Percentiles rank a stretch among this genome's conserved stretches.
These are phyloP conservation scores for Neoboletus brunneissimus DNA, from an alignment of 768 basidiomycete genomes.

Conservation along the genomic window DNA sequence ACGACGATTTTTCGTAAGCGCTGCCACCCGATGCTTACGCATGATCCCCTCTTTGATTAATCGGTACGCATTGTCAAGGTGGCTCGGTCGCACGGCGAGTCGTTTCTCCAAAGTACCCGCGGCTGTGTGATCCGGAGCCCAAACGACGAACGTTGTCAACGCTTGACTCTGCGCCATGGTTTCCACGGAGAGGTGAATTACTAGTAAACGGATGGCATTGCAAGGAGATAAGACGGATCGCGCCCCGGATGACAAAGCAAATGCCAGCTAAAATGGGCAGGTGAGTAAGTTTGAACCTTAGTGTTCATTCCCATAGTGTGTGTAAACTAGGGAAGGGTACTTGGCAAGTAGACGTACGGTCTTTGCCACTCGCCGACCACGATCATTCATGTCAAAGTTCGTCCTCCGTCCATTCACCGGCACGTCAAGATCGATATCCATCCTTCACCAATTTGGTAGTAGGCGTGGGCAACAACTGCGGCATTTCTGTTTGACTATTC, in stretches of 20 bases:
- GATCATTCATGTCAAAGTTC: not conserved
- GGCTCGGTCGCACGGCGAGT: conserved; percentile 48
- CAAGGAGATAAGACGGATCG: conserved; percentile 1
- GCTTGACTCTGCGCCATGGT: conserved; percentile 19
- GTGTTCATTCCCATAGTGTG: not conserved
- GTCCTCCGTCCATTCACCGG: not conserved
- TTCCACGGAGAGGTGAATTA: not conserved
- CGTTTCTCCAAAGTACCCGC: conserved; percentile 52
- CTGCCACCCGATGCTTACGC: conserved; percentile 39
- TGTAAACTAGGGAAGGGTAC: not conserved
- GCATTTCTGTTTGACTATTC: conserved; percentile 8
- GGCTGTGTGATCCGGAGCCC: conserved; percentile 64
- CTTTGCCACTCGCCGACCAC: not conserved
- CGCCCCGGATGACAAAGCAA: not conserved
- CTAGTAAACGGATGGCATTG: not conserved
- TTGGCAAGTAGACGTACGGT: not conserved
- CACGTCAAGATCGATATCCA: not conserved
- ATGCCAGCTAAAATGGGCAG: not conserved
- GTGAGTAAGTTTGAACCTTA: conserved; percentile 6
- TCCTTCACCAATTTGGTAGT: not conserved
- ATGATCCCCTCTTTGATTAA: conserved; percentile 41
- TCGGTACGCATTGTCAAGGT: conserved; percentile 44
- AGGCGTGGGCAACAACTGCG: conserved; percentile 4
- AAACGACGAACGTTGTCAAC: conserved; percentile 47
- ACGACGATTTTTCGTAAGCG: not conserved